Evolutionary conservation across 768 basidiomycete genomes (phyloP), one percentile per base, ranked within the genome.

Genomic region (Crucibulum laeve): DNA sequence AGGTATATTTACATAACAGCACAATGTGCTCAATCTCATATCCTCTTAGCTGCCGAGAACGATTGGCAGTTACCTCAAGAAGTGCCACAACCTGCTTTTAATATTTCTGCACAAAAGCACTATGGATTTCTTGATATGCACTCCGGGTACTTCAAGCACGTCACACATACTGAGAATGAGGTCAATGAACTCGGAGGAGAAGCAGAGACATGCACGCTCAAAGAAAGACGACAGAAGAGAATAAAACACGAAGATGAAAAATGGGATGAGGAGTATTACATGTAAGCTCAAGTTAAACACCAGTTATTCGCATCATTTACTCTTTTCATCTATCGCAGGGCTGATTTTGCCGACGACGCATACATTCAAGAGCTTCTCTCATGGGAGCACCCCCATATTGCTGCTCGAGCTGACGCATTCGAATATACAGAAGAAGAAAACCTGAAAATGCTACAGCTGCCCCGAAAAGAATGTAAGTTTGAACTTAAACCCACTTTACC

Each of bases 191-290:
- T 91, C 11, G 88, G 87, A 3, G 40, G 66, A 14, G 74, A 82
- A 47, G 82, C 74, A 11, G 90, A 93, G 63, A 70, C 57, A 1
- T 76, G 75, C 42, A 57, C 68, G 10, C 60, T 54, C 10, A 56
- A 61, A 3, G 80, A 84, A 49, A 74, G 88, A 26, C 71, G 79
- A 22, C 51, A 46, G 32, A 69, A 67, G 46, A 76, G 88, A 38
- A 50, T 79, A 8, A 59, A 64, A 43, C 81, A 80, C 48, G 90
- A 91, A 58, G 70, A 91, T 28, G 69, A 74, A 23, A 91, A 90
- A 62, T 93, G 83, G 76, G 83, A 91, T 52, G 81, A 80, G 53
- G 88, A 91, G 53, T 71, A 91, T 63, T 92, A 91, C 58, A 82
- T 90, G 90, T 90, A 61, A 42, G 78, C 32, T 15, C 23, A 13